Evolutionary conservation across 352 stramenopile genomes (phyloP).

Genomic region (Globisporangium acanthophoron): DNA sequence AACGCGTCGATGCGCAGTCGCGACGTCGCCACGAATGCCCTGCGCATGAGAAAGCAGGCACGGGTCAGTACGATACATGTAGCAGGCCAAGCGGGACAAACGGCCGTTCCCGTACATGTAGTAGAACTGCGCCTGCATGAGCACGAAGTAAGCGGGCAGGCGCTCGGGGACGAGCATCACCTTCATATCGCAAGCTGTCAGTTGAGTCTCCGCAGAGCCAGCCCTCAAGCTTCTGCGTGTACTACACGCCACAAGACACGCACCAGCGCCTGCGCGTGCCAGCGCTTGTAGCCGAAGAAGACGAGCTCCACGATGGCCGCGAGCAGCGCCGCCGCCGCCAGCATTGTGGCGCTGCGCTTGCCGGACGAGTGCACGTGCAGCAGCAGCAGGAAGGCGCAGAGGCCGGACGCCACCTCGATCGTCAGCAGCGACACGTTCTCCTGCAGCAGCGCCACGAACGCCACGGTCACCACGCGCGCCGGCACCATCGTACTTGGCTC

Average conservation of each 20-base stretch:
- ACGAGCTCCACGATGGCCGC: conserved; percentile 55
- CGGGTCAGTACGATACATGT: not conserved
- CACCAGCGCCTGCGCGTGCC: conserved; percentile 65
- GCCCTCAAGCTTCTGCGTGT: not conserved
- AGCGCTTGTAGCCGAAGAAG: conserved; percentile 58
- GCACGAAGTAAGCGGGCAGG: conserved; percentile 54
- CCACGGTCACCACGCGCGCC: conserved; percentile 54
- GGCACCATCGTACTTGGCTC: conserved; percentile 14
- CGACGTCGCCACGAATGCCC: conserved; percentile 65
- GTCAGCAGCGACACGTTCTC: conserved; percentile 72
- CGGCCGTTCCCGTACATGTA: conserved; percentile 45
- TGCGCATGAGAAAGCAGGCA: conserved; percentile 7
- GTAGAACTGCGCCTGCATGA: conserved; percentile 71
- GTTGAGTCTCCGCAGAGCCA: too few species aligned
- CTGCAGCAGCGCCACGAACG: conserved; percentile 62
- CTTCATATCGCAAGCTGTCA: conserved; percentile 10
- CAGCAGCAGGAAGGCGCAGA: conserved; percentile 60
- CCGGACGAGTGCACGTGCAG: conserved; percentile 75
- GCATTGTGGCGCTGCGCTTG: conserved; percentile 65
- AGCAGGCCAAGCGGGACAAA: too few species aligned
- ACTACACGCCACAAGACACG: not conserved
- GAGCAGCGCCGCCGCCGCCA: conserved; percentile 41
- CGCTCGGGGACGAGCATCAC: conserved; percentile 50
- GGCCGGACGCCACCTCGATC: conserved; percentile 54
- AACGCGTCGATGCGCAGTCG: conserved; percentile 68